These are phyloP conservation scores for Hyphopichia khmerensis DNA, from an alignment of 1,139 yeast species.

Conservation along the genomic window DNA sequence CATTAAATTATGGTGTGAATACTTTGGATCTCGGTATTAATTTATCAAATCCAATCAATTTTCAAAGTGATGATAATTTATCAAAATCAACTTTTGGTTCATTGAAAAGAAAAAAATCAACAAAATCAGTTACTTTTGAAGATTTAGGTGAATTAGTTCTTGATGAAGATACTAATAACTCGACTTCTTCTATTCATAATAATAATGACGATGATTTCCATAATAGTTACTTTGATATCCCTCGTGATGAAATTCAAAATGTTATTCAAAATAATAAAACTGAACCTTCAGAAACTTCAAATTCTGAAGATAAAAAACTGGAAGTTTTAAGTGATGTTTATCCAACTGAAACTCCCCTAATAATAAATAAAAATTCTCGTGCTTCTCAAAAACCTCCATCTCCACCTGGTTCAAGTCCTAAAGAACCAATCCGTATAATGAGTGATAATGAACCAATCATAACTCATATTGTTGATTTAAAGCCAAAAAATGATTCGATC, in stretches of 20 bases:
- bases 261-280: background rate
- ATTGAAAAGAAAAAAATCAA: slow-evolving; percentile 25
- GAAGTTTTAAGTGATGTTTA: slow-evolving; percentile 48
- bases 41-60: slow-evolving; percentile 14
- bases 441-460: slow-evolving; percentile 3
- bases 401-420: slow-evolving; percentile 1
- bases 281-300: slow-evolving; percentile 10
- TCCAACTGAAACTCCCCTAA: slow-evolving; percentile 38
- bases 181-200: slow-evolving; percentile 7
- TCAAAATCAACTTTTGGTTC: slow-evolving; percentile 1
- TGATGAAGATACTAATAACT: slow-evolving; percentile 18
- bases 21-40: slow-evolving; percentile 4
- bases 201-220: slow-evolving; percentile 17
- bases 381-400: background rate
- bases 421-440: slow-evolving; percentile 1
- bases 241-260: slow-evolving; percentile 16
- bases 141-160: slow-evolving; percentile 31
- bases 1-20: background rate
- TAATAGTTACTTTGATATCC: slow-evolving; percentile 19
- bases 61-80: slow-evolving; percentile 8
- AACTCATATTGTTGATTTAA: slow-evolving; percentile 1
- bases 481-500: background rate
- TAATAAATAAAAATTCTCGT: slow-evolving; percentile 24
- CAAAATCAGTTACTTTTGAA: slow-evolving; percentile 44
- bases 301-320: slow-evolving; percentile 26